Base-by-base conservation (phyloP, 2,329 filamentous ascomycete species). In the Pseudogymnoascus sp. region DNA sequence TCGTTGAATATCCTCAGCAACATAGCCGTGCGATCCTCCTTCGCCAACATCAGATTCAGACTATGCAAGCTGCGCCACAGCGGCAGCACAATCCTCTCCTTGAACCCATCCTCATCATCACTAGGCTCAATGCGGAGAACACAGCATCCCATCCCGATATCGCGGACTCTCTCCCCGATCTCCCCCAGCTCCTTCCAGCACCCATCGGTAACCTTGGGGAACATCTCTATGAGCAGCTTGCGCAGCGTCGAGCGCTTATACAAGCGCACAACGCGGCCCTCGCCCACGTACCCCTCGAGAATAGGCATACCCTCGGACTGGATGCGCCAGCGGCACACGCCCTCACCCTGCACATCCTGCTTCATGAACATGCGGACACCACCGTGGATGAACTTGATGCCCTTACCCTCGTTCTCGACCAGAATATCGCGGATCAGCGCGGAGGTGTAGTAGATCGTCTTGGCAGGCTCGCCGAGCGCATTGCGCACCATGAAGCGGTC, bases 361-460 rank as follows among this genome's bases (percentile, higher is more conserved):
- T 96, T 96, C 81, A 97, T 95, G 74, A 96, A 99, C 91, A 97
- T 97, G 78, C 96, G 96, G 35, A 99, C 93, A 67, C 95, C 95
- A 61, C 89, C 93, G 76, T 99, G 95, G 60, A 99, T 90, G 73
- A 99, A 96, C 74, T 95, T 96, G 76, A 97, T 88, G 53, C 92
- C 92, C 29, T 89, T 87, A 47, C 91, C 90, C 75, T 97, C 92
- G 74, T 99, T 99, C 72, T 88, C 83, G 3, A 82, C 84, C 3
- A 99, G 82, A 62, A 99, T 95, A 67, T 93, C 89, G 33, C 92
- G 89, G 21, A 91, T 88, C 11, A 97, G 82, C 4, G 85, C 84
- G 37, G 89, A 93, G 10, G 92, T 96, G 80, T 97, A 99, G 82
- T 99, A 99, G 70, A 99, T 93, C 29, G 93, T 95, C 79, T 96